Percentiles rank a stretch among this genome's conserved stretches.
Evolutionary conservation across 2,329 filamentous ascomycete species (phyloP).

Genomic region (Venturia pyrina): DNA sequence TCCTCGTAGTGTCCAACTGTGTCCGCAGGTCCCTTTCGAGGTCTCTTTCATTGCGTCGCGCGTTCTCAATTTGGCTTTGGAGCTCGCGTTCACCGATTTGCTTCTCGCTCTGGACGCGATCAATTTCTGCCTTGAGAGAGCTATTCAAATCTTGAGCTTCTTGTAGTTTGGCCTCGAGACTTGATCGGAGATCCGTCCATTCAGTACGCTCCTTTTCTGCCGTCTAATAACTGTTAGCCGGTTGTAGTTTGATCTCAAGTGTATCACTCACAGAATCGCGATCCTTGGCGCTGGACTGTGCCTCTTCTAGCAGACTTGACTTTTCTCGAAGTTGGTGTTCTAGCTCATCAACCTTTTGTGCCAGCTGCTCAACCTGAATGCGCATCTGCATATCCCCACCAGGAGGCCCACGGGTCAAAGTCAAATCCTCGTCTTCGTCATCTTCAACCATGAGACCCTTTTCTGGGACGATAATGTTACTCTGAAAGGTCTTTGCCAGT

Average conservation of each 20-base stretch:
- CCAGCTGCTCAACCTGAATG: constrained; percentile 62
- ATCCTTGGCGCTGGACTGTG: constrained; percentile 20
- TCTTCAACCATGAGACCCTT: constrained; percentile 98
- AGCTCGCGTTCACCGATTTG: constrained; percentile 54
- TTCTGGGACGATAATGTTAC: constrained; percentile 92
- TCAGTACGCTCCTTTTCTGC: constrained; percentile 57
- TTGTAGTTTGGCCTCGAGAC: constrained; percentile 63
- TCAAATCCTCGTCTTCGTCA: constrained; percentile 55
- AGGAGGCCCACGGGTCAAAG: constrained; percentile 20
- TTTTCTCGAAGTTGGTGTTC: constrained; percentile 60
- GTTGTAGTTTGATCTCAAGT: not conserved
- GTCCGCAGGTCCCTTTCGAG: constrained; percentile 53
- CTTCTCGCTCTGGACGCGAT: constrained; percentile 61
- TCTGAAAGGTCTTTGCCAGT: constrained; percentile 81
- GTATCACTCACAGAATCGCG: constrained; percentile 31
- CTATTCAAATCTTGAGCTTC: constrained; percentile 69
- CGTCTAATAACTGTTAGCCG: constrained; percentile 22
- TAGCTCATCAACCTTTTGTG: constrained; percentile 61
- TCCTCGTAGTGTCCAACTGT: constrained; percentile 45
- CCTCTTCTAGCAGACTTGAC: constrained; percentile 55
- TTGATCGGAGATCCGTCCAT: constrained; percentile 54
- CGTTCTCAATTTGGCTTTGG: constrained; percentile 44
- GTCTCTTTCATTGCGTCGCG: constrained; percentile 18
- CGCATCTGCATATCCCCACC: constrained; percentile 68
- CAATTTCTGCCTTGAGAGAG: constrained; percentile 69